Base-by-base conservation (phyloP, 805 yeast species). In the Kuraishia piskuri region DNA sequence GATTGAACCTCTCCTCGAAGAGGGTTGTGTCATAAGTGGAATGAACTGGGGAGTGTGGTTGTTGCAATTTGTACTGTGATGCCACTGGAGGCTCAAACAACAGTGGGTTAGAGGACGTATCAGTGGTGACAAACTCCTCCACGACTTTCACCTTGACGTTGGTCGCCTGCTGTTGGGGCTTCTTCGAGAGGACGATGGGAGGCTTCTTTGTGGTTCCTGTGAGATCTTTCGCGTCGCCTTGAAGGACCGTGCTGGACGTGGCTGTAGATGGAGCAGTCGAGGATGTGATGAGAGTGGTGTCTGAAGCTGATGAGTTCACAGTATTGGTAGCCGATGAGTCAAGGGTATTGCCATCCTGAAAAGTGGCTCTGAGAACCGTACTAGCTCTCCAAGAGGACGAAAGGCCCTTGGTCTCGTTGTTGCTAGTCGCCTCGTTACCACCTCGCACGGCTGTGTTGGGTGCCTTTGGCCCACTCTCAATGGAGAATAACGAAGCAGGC, bases 61-160 rank as follows among this genome's bases (percentile, higher is more conserved):
- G 36, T 24, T 26, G 50, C n/a, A 7, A 10, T 14, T 22, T 20
- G 19, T 7, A 24, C 22, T 26, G 45, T 3, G 40, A 26, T 19
- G 44, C 21, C 8, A 17, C 44, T 9, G 40, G 40, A 7, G 40
- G 40, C 8, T 17, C 36, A 24, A 50, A 50, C 24, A 51, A 22
- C 25, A 17, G 10, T 22, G 46, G 22, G 20, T 23, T 51, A n/a
- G 24, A 12, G 19, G n/a, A 24, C 40, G 37, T 25, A 21, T 51
- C 53, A 10, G 53, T 37, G 25, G 45, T 51, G 46, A 51, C 53
- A 8, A 19, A 14, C 25, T 51, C 53, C 25, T 51, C 50, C 3
- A 46, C 37, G 3, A 51, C 53, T 22, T 51, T 51, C 22, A 51
- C 20, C 6, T 51, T 44, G 12, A 49, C 4, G 14, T 31, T 31